Base-by-base conservation (phyloP, 1,139 yeast genomes). In the Yamadazyma sp. region DNA sequence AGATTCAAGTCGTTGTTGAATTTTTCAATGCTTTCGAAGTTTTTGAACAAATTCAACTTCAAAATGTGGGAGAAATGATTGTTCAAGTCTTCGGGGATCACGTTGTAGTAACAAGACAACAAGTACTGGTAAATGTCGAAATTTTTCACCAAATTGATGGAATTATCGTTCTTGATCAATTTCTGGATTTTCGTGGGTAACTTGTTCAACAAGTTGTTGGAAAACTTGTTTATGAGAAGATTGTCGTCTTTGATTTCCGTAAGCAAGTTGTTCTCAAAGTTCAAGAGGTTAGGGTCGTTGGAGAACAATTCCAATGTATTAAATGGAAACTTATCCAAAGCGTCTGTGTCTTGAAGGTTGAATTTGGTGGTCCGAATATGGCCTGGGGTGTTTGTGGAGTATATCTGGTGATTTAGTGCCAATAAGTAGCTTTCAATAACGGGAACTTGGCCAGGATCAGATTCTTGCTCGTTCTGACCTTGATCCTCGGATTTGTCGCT, bases 31-130 rank as follows among this genome's bases (percentile, higher is more conserved):
- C 57, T 57, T 45, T 71, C 77, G 48, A 63, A 65, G 38, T 61
- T 65, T 45, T 70, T 70, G 39, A 68, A 54, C 38, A 71, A 56
- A 47, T 71, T 69, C 34, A 70, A 52, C 20, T 59, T 63, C 20
- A 71, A 49, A 18, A 71, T 50, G 14, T 61, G 59, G 10, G 66
- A 51, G 47, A 62, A 71, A 50, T 71, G 76, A 42, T 69, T 70
- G 42, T 67, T 64, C 14, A 59, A 44, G 9, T 55, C 56, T 11
- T 43, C 41, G 1, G 76, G 76, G 4, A 62, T 54, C 22, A 55
- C 48, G 41, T 71, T 71, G 38, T 53, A 61, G 47, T 71, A 71
- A 43, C 75, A 71, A 9, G 74, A 67, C 33, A 62, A 48, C 64
- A 67, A 64, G 51, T 71, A 71, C 44, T 64, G 68, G 46, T 59